These are phyloP conservation scores for Pleurotus cornucopiae DNA, from an alignment of 768 basidiomycete genomes.

Conservation along the genomic window DNA sequence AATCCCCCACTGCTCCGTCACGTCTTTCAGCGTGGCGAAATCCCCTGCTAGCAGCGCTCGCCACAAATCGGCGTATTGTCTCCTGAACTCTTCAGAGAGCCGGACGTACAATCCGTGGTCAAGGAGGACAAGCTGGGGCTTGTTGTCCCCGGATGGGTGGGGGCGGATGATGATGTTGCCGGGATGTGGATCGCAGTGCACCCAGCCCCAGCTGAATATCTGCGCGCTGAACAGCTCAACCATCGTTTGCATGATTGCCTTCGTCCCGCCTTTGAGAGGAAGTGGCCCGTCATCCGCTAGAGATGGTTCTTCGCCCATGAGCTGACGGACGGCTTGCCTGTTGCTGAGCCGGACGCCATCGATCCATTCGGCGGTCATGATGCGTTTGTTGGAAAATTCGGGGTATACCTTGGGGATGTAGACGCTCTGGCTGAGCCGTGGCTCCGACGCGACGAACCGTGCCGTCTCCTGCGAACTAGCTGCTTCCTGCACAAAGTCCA, in stretches of 20 bases:
- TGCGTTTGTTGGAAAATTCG: slow-evolving; percentile 67
- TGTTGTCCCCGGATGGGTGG: slow-evolving; percentile 37
- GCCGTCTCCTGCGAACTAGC: slow-evolving; percentile 71
- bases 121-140: slow-evolving; percentile 73
- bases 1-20: slow-evolving; percentile 63
- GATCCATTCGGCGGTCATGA: slow-evolving; percentile 86
- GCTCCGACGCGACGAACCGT: slow-evolving; percentile 63
- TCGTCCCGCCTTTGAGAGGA: slow-evolving; percentile 54
- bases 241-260: slow-evolving; percentile 78
- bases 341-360: slow-evolving; percentile 73
- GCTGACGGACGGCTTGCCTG: slow-evolving; percentile 44
- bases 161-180: slow-evolving; percentile 77
- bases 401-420: slow-evolving; percentile 76
- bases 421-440: slow-evolving; percentile 63
- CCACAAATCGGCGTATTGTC: slow-evolving; percentile 80
- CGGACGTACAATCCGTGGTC: slow-evolving; percentile 91
- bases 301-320: slow-evolving; percentile 48
- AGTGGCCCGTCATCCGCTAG: slow-evolving; percentile 14
- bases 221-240: slow-evolving; percentile 84
- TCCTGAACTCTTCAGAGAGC: slow-evolving; percentile 60
- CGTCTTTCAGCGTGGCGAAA: slow-evolving; percentile 43
- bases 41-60: slow-evolving; percentile 55
- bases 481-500: slow-evolving; percentile 80
- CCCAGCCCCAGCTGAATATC: slow-evolving; percentile 92
- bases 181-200: slow-evolving; percentile 76